Evolutionary conservation across 2,329 filamentous ascomycete species (phyloP).

Genomic region (Fusarium sp.): DNA sequence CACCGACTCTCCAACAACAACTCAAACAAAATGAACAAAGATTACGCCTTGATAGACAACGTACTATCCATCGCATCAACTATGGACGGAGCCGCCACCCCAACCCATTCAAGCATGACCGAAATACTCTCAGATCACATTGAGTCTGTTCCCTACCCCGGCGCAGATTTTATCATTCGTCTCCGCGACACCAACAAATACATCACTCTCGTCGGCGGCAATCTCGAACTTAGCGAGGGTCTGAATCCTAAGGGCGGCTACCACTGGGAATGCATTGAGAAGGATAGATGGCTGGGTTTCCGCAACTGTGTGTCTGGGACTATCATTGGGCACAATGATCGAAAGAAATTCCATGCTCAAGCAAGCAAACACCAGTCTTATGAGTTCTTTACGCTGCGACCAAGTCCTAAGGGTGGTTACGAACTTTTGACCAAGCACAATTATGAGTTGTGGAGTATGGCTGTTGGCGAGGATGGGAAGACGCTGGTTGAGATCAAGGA

Average conservation of each 20-base stretch:
- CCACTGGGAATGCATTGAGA: slow-evolving; percentile 54
- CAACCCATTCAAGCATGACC: slow-evolving; percentile 27
- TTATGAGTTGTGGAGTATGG: slow-evolving; percentile 47
- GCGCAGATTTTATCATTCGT: slow-evolving; percentile 49
- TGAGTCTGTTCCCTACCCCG: slow-evolving; percentile 42
- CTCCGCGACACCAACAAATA: slow-evolving; percentile 40
- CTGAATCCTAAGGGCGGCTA: slow-evolving; percentile 36
- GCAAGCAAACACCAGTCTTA: slow-evolving; percentile 40
- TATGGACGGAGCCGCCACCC: slow-evolving; percentile 26
- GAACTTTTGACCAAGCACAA: slow-evolving; percentile 46
- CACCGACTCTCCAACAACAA: no score
- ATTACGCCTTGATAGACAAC: slow-evolving; percentile 27
- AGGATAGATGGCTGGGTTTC: slow-evolving; percentile 54
- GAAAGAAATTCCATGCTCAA: slow-evolving; percentile 36
- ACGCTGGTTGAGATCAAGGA: slow-evolving; percentile 42
- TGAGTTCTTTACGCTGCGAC: slow-evolving; percentile 48
- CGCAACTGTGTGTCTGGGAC: slow-evolving; percentile 49
- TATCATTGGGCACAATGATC: slow-evolving; percentile 50
- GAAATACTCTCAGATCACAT: slow-evolving; percentile 3
- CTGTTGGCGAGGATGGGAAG: slow-evolving; percentile 32
- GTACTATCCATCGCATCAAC: slow-evolving; percentile 35
- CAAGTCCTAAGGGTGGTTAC: slow-evolving; percentile 49
- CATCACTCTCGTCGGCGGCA: slow-evolving; percentile 48
- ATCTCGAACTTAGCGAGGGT: slow-evolving; percentile 40
- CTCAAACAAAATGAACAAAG: slow-evolving; percentile 23